A percentile compares a stretch with the other conserved stretches of the same genome.
Evolutionary conservation across 2,329 filamentous ascomycete species (phyloP).

Genomic region (Pseudogymnoascus destructans): DNA sequence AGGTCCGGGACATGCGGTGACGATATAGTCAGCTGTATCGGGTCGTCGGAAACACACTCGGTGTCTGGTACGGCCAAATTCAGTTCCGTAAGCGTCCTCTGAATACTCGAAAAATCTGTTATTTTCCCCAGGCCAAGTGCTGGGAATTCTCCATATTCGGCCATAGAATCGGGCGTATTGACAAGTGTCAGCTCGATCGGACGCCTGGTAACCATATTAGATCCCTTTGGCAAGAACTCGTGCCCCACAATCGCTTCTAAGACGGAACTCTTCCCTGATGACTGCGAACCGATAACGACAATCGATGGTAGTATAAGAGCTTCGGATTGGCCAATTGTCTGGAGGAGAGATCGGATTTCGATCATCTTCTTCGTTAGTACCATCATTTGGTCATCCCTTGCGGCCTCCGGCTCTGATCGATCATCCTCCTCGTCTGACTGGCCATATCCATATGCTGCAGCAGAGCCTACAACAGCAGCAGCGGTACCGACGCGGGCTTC

Average conservation of each 20-base stretch:
- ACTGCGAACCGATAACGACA: conserved; percentile 98
- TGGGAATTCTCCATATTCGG: conserved; percentile 93
- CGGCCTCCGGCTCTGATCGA: conserved; percentile 48
- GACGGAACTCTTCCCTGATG: conserved; percentile 95
- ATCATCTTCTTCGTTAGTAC: conserved; percentile 99
- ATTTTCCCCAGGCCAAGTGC: conserved; percentile 81
- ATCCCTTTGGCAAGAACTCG: conserved; percentile 94
- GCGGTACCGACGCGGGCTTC: conserved; percentile 47
- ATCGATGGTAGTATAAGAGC: conserved; percentile 85
- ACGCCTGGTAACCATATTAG: conserved; percentile 93
- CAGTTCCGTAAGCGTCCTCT: conserved; percentile 85
- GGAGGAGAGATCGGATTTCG: conserved; percentile 84
- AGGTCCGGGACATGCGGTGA: conserved; percentile 92
- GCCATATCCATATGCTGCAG: conserved; percentile 67
- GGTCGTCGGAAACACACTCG: conserved; percentile 91
- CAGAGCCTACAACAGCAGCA: conserved; percentile 57
- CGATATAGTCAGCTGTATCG: conserved; percentile 89
- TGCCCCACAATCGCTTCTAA: conserved; percentile 94
- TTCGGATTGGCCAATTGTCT: conserved; percentile 83
- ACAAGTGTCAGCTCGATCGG: conserved; percentile 94
- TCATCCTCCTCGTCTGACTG: conserved; percentile 53
- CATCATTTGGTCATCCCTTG: conserved; percentile 98
- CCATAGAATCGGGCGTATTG: conserved; percentile 76
- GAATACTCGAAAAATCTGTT: conserved; percentile 82
- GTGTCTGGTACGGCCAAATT: conserved; percentile 84